Conservation (phyloP, 2,329 filamentous ascomycete genomes). For the Hymenoscyphus albidus region DNA sequence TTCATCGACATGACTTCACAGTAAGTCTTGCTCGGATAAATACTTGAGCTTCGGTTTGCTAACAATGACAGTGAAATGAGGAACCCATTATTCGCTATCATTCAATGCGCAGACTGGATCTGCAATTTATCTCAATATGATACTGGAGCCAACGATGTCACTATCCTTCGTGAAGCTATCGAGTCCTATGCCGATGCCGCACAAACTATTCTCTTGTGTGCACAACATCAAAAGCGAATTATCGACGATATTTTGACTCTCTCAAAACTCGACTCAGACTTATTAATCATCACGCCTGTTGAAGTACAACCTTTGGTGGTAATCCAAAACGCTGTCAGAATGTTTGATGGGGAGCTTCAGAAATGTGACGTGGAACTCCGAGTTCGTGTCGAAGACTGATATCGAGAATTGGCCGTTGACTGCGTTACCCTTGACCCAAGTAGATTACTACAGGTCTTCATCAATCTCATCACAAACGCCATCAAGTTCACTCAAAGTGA, state of each 20-base stretch:
- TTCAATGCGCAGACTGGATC: slow-evolving; percentile 72
- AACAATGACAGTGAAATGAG: slow-evolving; percentile 52
- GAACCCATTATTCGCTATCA: slow-evolving; percentile 68
- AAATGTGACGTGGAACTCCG: slow-evolving; percentile 67
- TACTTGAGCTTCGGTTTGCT: not conserved
- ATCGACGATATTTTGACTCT: slow-evolving; percentile 63
- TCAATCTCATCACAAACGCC: slow-evolving; percentile 68
- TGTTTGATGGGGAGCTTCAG: slow-evolving; percentile 71
- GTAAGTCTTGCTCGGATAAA: slow-evolving; percentile 7
- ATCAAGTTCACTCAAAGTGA: slow-evolving; percentile 63
- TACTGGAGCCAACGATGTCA: slow-evolving; percentile 28
- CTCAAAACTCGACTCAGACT: slow-evolving; percentile 66
- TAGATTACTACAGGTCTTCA: slow-evolving; percentile 68
- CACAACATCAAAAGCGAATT: slow-evolving; percentile 71
- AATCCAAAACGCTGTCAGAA: slow-evolving; percentile 64
- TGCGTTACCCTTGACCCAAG: slow-evolving; percentile 74
- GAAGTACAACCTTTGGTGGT: slow-evolving; percentile 63
- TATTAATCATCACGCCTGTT: slow-evolving; percentile 65
- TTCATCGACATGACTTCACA: slow-evolving; percentile 70
- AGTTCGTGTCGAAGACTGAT: slow-evolving; percentile 64
- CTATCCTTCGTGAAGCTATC: slow-evolving; percentile 42
- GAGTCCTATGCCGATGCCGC: slow-evolving; percentile 66
- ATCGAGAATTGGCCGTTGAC: slow-evolving; percentile 57
- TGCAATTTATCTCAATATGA: slow-evolving; percentile 43
- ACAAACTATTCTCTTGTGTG: slow-evolving; percentile 71